These are phyloP conservation scores for Achaetomium macrosporum DNA, from an alignment of 2,329 filamentous ascomycete species.

Conservation along the genomic window DNA sequence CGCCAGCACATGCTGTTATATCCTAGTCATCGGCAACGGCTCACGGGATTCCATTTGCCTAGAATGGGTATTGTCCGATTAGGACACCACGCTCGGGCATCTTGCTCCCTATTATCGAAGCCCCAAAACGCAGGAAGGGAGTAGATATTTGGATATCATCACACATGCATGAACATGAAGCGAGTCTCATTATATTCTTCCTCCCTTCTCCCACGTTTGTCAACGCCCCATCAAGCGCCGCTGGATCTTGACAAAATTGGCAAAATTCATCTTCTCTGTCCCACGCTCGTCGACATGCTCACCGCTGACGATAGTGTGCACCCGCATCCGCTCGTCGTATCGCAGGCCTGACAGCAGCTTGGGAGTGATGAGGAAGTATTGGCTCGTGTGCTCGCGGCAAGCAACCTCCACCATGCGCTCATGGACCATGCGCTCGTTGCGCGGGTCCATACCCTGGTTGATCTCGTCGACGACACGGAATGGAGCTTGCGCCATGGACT, in stretches of 20 bases:
- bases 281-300: constrained; percentile 50
- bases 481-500: constrained; percentile 85
- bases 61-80: no score
- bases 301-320: constrained; percentile 89
- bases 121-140: no score
- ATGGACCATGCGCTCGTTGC: constrained; percentile 97
- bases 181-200: neutral
- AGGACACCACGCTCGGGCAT: no score
- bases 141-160: constrained; percentile 1
- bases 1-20: no score
- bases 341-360: constrained; percentile 81
- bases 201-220: neutral
- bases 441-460: constrained; percentile 98
- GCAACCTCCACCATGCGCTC: constrained; percentile 98
- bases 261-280: constrained; percentile 25
- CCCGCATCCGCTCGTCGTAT: constrained; percentile 86
- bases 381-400: constrained; percentile 70
- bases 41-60: no score
- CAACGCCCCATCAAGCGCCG: constrained; percentile 11
- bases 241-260: constrained; percentile 23
- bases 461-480: constrained; percentile 99
- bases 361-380: constrained; percentile 96
- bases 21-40: no score
- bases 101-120: no score
- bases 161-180: constrained; percentile 2